Percentiles rank a stretch among this genome's conserved stretches.
phyloP scores from a whole-genome alignment of 768 basidiomycete genomes.

The Tubosaeta sp. region DNA sequence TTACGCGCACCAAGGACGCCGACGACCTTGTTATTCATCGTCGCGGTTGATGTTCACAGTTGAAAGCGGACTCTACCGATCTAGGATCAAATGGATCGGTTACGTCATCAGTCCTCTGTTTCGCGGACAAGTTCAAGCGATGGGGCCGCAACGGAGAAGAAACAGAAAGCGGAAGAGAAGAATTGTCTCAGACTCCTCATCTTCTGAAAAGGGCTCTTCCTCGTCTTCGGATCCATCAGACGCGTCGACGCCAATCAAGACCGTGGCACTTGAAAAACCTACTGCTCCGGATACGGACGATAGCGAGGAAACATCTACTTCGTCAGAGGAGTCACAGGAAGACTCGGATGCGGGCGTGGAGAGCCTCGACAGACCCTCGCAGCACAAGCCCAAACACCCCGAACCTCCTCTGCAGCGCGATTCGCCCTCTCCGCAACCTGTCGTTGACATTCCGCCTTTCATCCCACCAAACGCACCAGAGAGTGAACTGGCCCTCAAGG shows the following conservation, averaged over 20 bases:
- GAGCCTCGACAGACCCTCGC: neutral
- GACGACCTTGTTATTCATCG: conserved; percentile 25
- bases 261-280: conserved; percentile 7
- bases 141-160: conserved; percentile 40
- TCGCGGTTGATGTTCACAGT: neutral
- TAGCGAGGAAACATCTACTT: conserved; percentile 12
- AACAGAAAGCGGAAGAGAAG: conserved; percentile 54
- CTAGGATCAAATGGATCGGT: neutral
- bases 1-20: conserved; percentile 31
- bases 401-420: conserved; percentile 11
- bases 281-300: neutral
- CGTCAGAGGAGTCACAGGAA: conserved; percentile 14
- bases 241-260: conserved; percentile 5
- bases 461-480: conserved; percentile 38
- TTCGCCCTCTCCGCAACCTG: conserved; percentile 24
- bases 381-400: neutral
- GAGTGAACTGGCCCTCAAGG: conserved; percentile 54
- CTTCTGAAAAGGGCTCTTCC: conserved; percentile 33
- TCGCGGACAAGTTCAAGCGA: neutral
- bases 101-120: neutral
- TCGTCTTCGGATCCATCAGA: conserved; percentile 13
- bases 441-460: conserved; percentile 51
- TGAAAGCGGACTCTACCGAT: neutral
- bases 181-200: conserved; percentile 39
- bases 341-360: conserved; percentile 4